These are phyloP conservation scores for Rhizophagus clarus DNA, from an alignment of 192 early-diverging fungal species.

Conservation along the genomic window DNA sequence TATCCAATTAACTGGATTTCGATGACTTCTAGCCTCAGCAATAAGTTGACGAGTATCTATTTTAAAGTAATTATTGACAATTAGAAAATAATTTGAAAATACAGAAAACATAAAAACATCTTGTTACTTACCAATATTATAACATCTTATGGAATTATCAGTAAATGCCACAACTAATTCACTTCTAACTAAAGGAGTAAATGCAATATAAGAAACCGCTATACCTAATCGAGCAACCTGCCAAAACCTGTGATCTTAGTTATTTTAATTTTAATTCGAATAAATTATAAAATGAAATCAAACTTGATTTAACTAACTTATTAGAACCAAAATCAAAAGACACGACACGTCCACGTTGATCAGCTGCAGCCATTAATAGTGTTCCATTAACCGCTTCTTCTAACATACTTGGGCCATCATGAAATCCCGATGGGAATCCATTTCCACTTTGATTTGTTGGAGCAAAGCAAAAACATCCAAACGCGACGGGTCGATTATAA, in stretches of 20 bases:
- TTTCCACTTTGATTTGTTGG: not conserved
- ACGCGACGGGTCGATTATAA: constrained; percentile 1
- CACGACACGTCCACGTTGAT: constrained; percentile 17
- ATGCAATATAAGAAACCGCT: constrained; percentile 10
- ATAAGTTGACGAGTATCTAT: constrained; percentile 27
- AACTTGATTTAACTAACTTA: constrained; percentile 5
- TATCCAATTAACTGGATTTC: constrained; percentile 21
- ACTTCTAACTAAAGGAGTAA: constrained; percentile 5
- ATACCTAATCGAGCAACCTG: constrained; percentile 22
- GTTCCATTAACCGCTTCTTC: constrained; percentile 13
- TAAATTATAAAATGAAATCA: not conserved
- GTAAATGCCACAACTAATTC: constrained; percentile 31
- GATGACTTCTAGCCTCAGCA: constrained; percentile 24
- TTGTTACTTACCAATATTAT: constrained; percentile 24
- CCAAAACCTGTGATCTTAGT: constrained; percentile 17
- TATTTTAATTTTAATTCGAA: not conserved
- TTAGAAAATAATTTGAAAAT: not conserved
- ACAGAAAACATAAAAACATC: not conserved
- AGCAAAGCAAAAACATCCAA: constrained; percentile 27
- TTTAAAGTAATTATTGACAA: not conserved
- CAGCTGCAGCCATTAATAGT: constrained; percentile 29
- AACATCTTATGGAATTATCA: constrained; percentile 31
- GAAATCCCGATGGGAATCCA: constrained; percentile 5
- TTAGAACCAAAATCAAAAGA: constrained; percentile 30
- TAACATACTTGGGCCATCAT: constrained; percentile 8